These are phyloP conservation scores for Hypoxylon cercidicola DNA, from an alignment of 495 filamentous ascomycete genomes.

Conservation along the genomic window DNA sequence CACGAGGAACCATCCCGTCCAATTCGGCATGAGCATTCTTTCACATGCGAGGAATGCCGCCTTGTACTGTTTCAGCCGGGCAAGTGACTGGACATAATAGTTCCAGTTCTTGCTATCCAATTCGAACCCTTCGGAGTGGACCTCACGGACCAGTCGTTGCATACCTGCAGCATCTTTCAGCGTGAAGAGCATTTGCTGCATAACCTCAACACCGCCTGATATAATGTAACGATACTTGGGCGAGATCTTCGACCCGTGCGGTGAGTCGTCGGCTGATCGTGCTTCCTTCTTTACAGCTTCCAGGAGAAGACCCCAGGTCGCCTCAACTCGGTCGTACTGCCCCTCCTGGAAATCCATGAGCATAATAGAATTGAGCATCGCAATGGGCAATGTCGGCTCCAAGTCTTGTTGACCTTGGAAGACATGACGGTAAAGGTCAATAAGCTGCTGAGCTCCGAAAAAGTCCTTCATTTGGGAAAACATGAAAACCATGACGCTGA, in stretches of 20 bases:
- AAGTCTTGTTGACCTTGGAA: conserved; percentile 45
- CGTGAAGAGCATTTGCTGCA: conserved; percentile 66
- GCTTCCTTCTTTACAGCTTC: conserved; percentile 60
- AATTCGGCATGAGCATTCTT: conserved; percentile 75
- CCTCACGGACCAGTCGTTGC: conserved; percentile 57
- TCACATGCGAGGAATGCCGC: conserved; percentile 77
- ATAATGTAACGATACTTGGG: conserved; percentile 68
- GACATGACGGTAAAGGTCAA: conserved; percentile 60
- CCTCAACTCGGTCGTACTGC: conserved; percentile 67
- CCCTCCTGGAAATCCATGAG: conserved; percentile 63
- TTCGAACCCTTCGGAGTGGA: conserved; percentile 70
- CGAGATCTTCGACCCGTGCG: conserved; percentile 53
- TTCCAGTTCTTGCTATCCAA: conserved; percentile 74
- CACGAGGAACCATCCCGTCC: conserved; percentile 71
- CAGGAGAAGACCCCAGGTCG: conserved; percentile 72
- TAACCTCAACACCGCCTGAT: conserved; percentile 64
- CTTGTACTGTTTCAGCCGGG: conserved; percentile 50
- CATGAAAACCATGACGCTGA: conserved; percentile 65
- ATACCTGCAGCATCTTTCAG: conserved; percentile 60
- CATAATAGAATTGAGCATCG: conserved; percentile 74
- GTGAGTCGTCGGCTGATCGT: conserved; percentile 42
- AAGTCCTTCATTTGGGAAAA: conserved; percentile 68
- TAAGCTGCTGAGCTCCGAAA: conserved; percentile 64
- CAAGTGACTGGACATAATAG: conserved; percentile 63
- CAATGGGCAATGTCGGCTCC: conserved; percentile 57